Base-by-base conservation (phyloP, 2,329 filamentous ascomycete species). In the Aspergillus unguis region DNA sequence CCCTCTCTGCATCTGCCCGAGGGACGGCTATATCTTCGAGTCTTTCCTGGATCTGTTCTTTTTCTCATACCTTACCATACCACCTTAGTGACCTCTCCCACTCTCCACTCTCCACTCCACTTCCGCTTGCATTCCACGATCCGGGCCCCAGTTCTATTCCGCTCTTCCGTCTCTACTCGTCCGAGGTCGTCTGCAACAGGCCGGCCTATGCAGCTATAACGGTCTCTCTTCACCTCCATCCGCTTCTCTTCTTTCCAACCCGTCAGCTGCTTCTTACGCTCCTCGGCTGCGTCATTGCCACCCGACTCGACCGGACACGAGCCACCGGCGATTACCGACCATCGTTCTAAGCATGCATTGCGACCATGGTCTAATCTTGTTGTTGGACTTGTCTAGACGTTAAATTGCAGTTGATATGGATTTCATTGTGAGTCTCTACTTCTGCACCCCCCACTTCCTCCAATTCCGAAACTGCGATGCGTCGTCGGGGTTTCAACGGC, bases 371-470 rank as follows among this genome's bases (percentile, higher is more conserved):
- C 50, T 70, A 61, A 64, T 58, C 52, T 61, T 58, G 56, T 61
- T 59, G 57, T 52, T 58, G 50, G 57, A 61, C 57, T 54, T 50
- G 61, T 56, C 52, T 59, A 58, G 57, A 62, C 58, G 54, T 54
- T 66, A 61, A 68, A 61, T 29, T 57, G 58, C 56, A 40, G 54
- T 58, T 52, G 58, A 60, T 52, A 75, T 75, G 73, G 73, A 75
- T 70, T 75, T 75, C 59, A 75, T 74, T 64, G 73, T 75, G 60
- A 65, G 73, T 73, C 7, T 23, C 33, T 38, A 48, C 31, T 46
- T 38, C 52, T 32, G 47, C 31, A 23, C 38, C n/a, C 47, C 27
- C 43, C 36, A 44, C 48, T 44, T 10, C 50, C 47, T 37, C 26
- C 36, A 31, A 36, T 45, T n/a, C 25, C 31, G 35, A 17, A 32